Evolutionary conservation across 179 eudicot species (phyloP).

Genomic region (Beta lomatogona): DNA sequence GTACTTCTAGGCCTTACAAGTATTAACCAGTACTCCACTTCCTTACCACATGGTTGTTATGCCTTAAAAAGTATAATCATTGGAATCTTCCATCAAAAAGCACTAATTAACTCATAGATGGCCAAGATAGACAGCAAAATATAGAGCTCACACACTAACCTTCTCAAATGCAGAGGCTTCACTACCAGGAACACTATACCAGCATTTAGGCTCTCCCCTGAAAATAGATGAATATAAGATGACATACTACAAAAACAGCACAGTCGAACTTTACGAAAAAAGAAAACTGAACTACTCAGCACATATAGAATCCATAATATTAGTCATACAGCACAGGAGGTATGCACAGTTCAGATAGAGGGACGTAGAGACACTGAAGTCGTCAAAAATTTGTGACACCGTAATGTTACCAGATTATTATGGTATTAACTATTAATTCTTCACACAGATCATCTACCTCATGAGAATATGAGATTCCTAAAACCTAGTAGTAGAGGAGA

Average conservation of each 20-base stretch:
- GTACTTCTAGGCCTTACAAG: not conserved
- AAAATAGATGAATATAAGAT: slow-evolving; percentile 27
- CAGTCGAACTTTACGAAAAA: not conserved
- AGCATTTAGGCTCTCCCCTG: slow-evolving; percentile 99
- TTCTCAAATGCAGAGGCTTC: slow-evolving; percentile 90
- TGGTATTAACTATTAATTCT: not conserved
- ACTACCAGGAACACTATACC: slow-evolving; percentile 98
- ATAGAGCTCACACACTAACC: slow-evolving; percentile 46
- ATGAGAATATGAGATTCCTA: not conserved
- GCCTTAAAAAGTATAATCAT: not conserved
- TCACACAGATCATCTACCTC: not conserved
- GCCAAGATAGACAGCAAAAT: not conserved
- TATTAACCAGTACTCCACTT: not conserved
- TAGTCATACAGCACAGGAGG: not conserved
- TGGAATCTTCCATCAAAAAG: not conserved
- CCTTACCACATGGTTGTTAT: not conserved
- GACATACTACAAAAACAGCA: not conserved
- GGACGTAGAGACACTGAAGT: not conserved
- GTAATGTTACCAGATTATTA: not conserved
- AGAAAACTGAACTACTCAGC: not conserved
- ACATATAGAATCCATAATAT: not conserved
- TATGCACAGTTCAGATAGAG: not conserved
- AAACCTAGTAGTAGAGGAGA: not conserved
- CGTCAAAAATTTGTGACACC: not conserved
- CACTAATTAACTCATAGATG: not conserved